A percentile compares a stretch with the other conserved stretches of the same genome.
phyloP scores from a whole-genome alignment of 768 basidiomycete genomes.

The Imleria badia region DNA sequence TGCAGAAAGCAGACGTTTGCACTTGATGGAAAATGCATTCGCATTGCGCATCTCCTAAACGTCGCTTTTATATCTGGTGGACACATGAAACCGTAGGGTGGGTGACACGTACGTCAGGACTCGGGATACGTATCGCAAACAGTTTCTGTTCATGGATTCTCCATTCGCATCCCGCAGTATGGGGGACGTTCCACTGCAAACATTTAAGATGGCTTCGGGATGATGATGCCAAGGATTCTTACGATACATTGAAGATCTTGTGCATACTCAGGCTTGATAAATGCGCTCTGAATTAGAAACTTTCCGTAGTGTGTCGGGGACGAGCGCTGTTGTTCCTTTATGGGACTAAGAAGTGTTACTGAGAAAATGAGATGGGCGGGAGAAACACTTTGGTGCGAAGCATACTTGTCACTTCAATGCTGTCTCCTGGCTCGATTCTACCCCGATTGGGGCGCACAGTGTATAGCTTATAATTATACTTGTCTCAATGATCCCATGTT shows the following conservation, averaged over 20 bases:
- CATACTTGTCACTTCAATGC: constrained; percentile 84
- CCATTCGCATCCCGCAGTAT: background rate
- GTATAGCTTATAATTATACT: constrained; percentile 55
- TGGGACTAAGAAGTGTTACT: constrained; percentile 94
- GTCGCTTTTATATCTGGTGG: background rate
- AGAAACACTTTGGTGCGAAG: constrained; percentile 8
- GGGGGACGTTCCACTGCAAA: background rate
- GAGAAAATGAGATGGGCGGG: background rate
- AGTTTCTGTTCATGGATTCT: no score
- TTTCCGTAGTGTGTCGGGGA: constrained; percentile 99
- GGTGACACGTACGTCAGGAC: background rate
- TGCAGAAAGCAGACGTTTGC: background rate
- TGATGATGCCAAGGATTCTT: constrained; percentile 36
- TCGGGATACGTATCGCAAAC: no score
- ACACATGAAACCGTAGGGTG: background rate
- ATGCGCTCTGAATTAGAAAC: constrained; percentile 90
- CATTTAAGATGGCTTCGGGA: background rate
- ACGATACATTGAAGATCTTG: constrained; percentile 76
- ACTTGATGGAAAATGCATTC: no score
- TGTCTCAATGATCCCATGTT: background rate
- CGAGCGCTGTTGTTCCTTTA: constrained; percentile 64
- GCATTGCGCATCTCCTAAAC: no score
- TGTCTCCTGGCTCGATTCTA: constrained; percentile 86
- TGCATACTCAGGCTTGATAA: constrained; percentile 84
- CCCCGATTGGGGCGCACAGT: constrained; percentile 93